Evolutionary conservation across 163 green algal genomes (phyloP).

Genomic region (Coccomyxa subellipsoidea): DNA sequence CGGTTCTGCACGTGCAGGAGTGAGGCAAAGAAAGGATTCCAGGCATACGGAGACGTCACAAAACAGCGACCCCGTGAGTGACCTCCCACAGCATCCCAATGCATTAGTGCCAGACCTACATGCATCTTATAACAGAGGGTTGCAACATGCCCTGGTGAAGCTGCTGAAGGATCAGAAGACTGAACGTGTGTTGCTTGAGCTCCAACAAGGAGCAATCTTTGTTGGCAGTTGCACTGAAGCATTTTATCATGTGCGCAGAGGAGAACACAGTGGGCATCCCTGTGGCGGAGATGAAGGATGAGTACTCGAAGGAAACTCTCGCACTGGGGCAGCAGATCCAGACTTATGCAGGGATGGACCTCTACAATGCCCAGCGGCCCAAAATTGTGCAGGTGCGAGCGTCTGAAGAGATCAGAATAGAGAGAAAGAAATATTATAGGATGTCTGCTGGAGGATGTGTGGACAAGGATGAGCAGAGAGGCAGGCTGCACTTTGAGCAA

Average conservation of each 20-base stretch:
- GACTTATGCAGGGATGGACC: conserved; percentile 24
- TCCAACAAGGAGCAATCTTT: neutral
- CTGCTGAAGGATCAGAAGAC: neutral
- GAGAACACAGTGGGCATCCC: conserved; percentile 18
- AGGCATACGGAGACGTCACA: neutral
- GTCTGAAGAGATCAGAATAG: neutral
- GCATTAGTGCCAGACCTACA: neutral
- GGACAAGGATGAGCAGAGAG: neutral
- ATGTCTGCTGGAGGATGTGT: neutral
- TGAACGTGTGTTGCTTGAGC: neutral
- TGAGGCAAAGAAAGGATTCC: neutral
- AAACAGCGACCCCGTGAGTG: neutral
- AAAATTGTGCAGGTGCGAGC: conserved; percentile 25
- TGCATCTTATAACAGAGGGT: neutral
- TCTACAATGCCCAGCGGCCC: conserved; percentile 20
- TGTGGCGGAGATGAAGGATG: conserved; percentile 33
- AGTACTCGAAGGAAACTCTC: conserved; percentile 21
- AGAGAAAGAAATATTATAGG: neutral
- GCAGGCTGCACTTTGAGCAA: too few species aligned
- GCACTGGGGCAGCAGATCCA: conserved; percentile 17
- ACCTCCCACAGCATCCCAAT: neutral
- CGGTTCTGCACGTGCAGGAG: neutral
- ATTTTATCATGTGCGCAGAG: neutral
- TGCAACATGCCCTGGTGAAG: neutral
- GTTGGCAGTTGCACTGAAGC: neutral